Conservation (phyloP, 371 early-diverging fungal species). For the Nematocida homosporus region DNA sequence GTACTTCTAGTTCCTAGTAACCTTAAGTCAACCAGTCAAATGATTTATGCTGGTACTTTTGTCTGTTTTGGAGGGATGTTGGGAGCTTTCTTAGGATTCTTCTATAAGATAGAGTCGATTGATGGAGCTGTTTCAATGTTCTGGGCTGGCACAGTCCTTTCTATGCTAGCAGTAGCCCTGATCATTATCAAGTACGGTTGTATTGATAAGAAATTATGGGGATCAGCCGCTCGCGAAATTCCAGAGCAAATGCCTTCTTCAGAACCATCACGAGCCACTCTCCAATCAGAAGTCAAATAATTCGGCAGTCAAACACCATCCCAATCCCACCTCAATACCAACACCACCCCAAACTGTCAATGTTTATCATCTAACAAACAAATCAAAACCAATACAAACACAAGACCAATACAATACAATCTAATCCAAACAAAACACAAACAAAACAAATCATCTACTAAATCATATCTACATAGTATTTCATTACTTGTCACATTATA, state of each 20-base stretch:
- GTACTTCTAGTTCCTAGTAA: constrained; percentile 64
- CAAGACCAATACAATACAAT: too few species aligned
- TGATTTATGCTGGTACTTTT: constrained; percentile 68
- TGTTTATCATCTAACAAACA: too few species aligned
- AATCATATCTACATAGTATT: too few species aligned
- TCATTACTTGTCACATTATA: too few species aligned
- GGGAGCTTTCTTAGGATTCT: constrained; percentile 57
- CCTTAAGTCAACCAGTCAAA: constrained; percentile 67
- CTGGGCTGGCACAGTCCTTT: constrained; percentile 43
- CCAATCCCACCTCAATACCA: too few species aligned
- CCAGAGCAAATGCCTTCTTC: background rate
- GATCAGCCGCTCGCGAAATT: constrained; percentile 7
- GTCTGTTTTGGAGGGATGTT: constrained; percentile 62
- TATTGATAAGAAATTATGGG: constrained; percentile 57
- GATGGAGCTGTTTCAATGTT: constrained; percentile 35
- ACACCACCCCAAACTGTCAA: too few species aligned
- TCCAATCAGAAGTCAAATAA: too few species aligned
- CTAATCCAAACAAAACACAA: too few species aligned
- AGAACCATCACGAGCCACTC: background rate
- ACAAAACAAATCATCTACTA: too few species aligned
- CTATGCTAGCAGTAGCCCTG: constrained; percentile 51
- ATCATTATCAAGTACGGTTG: constrained; percentile 64
- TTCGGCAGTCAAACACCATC: too few species aligned
- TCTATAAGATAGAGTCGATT: constrained; percentile 34
- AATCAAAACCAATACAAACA: too few species aligned